These are phyloP conservation scores for Graphilbum sp. DNA, from an alignment of 2,329 filamentous ascomycete genomes.

Conservation along the genomic window DNA sequence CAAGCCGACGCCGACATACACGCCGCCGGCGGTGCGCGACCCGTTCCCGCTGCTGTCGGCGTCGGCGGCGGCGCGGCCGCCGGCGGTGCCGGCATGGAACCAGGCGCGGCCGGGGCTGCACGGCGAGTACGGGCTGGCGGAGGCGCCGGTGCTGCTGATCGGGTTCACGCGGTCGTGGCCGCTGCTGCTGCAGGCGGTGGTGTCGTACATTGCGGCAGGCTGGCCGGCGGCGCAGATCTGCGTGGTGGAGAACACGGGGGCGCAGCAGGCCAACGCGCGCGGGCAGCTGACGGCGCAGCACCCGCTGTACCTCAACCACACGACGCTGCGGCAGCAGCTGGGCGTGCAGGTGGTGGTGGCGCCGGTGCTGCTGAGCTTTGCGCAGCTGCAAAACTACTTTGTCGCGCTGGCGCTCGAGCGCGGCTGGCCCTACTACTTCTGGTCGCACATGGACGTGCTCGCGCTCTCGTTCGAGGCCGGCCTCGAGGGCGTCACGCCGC, in stretches of 20 bases:
- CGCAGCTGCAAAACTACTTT: constrained; percentile 38
- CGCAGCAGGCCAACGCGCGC: constrained; percentile 33
- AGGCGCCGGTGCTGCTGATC: constrained; percentile 32
- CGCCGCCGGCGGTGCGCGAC: too few relatives aligned
- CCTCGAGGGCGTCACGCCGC: too few relatives aligned
- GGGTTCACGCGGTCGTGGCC: constrained; percentile 42
- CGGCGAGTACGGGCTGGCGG: background rate
- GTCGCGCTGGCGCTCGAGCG: constrained; percentile 24
- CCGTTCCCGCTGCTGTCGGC: constrained; percentile 25
- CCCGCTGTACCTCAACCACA: constrained; percentile 39
- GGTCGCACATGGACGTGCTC: constrained; percentile 35
- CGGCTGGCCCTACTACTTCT: constrained; percentile 34
- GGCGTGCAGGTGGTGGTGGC: constrained; percentile 29
- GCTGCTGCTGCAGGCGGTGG: constrained; percentile 36
- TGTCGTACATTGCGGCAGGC: constrained; percentile 40
- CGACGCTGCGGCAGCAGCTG: constrained; percentile 24
- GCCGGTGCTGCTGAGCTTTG: constrained; percentile 32
- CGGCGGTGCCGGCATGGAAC: constrained; percentile 15
- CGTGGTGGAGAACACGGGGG: constrained; percentile 42
- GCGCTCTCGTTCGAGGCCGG: too few relatives aligned
- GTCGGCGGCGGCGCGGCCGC: constrained; percentile 17
- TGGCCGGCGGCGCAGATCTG: constrained; percentile 41
- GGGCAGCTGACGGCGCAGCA: constrained; percentile 33
- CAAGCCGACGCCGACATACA: too few relatives aligned
- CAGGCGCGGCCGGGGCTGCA: too few relatives aligned